Evolutionary conservation across 2,329 filamentous ascomycete species (phyloP), one percentile per base, ranked within the genome.

Genomic region (Cladosporium sp.): DNA sequence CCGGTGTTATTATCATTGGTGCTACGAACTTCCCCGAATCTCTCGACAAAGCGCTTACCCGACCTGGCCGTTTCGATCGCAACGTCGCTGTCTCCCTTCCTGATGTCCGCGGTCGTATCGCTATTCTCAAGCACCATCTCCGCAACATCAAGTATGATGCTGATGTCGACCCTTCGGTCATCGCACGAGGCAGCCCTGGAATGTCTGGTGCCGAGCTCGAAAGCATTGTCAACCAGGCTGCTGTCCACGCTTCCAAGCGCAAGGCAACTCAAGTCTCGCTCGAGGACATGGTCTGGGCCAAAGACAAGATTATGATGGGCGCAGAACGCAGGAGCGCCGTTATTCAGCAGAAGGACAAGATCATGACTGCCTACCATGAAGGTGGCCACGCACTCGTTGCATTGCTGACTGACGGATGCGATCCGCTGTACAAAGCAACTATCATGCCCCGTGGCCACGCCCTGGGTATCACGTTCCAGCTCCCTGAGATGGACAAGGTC

Each of bases 291-390:
- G 92, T 97, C 66, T 99, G 93, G 92, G 94, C 94, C 58, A 97
- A 96, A 75, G 94, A 99, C 78, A 94, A 94, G 76, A 90, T 99
- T 55, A 88, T 96, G 73, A 96, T 99, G 91, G 94, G 94, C 36
- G 90, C 93, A 2, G 94, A 99, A 77, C 86, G 88, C 70, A 89
- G 87, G 72, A 96, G 88, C 65, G 91, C 93, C 75, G 83, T 97
- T 57, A 93, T 99, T 57, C 89, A 88, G 42, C 85, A 93, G 62
- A 91, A 96, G 76, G 94, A 99, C 76, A 97, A 95, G 78, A 83
- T 94, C 66, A 87, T 91, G 80, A 96, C 92, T n/a, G 91, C 91
- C 1, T 96, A 96, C 69, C 91, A 96, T 70, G 94, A 99, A 76
- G 95, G 93, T 57, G 94, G 94, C 2, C 94, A 99, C 73, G 91